Conservation (phyloP, 352 stramenopile genomes). For the Pythium chondricola region DNA sequence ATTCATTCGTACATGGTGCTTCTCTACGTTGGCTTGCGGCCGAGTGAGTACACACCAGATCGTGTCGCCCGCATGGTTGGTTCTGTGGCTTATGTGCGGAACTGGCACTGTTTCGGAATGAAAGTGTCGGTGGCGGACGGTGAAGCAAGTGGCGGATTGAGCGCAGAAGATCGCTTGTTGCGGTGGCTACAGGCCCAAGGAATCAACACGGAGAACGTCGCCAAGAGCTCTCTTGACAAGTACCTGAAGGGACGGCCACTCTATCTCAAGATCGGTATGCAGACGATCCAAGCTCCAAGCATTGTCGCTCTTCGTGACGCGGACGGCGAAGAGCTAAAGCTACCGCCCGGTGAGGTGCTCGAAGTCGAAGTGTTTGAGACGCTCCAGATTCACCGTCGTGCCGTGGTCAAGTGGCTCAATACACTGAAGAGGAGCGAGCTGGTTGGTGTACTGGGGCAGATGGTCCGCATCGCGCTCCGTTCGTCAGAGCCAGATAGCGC, state of each 20-base stretch:
- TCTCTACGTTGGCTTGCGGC: slow-evolving; percentile 62
- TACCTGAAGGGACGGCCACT: slow-evolving; percentile 81
- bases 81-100: slow-evolving; percentile 83
- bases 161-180: slow-evolving; percentile 70
- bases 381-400: slow-evolving; percentile 75
- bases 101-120: slow-evolving; percentile 90
- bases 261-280: slow-evolving; percentile 85
- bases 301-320: slow-evolving; percentile 55
- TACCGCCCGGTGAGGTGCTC: slow-evolving; percentile 76
- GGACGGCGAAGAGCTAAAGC: slow-evolving; percentile 51
- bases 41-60: slow-evolving; percentile 60
- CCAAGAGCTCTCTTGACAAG: slow-evolving; percentile 75
- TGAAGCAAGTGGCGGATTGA: slow-evolving; percentile 40
- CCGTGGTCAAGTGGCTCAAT: slow-evolving; percentile 65
- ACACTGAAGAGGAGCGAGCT: slow-evolving; percentile 11
- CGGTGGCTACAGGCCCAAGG: slow-evolving; percentile 88
- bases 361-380: slow-evolving; percentile 85
- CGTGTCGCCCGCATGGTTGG: slow-evolving; percentile 69
- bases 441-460: slow-evolving; percentile 36
- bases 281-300: slow-evolving; percentile 83
- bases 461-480: slow-evolving; percentile 71
- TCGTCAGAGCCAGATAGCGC: slow-evolving; percentile 42
- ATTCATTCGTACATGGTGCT: slow-evolving; percentile 78
- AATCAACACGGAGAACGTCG: slow-evolving; percentile 83
- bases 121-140: slow-evolving; percentile 50